Percentiles rank a stretch among this genome's conserved stretches.
Conservation (phyloP, 352 stramenopile species). For the Phytophthora multivora region DNA sequence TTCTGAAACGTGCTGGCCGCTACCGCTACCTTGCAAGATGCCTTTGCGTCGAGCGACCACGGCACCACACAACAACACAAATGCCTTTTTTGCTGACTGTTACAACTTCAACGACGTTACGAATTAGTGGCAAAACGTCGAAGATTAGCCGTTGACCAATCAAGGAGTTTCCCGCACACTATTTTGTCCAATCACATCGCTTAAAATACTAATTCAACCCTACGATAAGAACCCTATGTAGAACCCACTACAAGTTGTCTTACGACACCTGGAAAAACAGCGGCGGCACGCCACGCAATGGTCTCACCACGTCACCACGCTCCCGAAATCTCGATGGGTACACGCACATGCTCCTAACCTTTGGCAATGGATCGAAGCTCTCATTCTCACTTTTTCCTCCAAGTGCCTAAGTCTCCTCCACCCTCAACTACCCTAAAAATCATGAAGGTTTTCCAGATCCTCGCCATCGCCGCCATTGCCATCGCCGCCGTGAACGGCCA, state of each 20-base stretch:
- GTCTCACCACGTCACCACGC: slow-evolving; percentile 28
- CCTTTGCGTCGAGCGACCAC: slow-evolving; percentile 1
- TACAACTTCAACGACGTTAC: slow-evolving; percentile 23
- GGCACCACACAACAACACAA: slow-evolving; percentile 7
- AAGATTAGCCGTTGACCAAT: slow-evolving; percentile 14
- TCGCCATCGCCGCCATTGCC: slow-evolving; percentile 31
- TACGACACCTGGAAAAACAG: slow-evolving; percentile 28
- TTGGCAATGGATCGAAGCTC: neutral
- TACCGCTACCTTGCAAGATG: neutral
- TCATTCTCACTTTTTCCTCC: slow-evolving; percentile 29
- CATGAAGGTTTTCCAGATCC: slow-evolving; percentile 41
- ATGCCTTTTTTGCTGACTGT: slow-evolving; percentile 1
- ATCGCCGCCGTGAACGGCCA: slow-evolving; percentile 30
- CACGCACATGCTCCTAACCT: neutral
- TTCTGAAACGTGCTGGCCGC: neutral
- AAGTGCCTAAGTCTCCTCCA: slow-evolving; percentile 19
- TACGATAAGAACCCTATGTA: slow-evolving; percentile 6
- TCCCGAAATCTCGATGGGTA: neutral
- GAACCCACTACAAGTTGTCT: slow-evolving; percentile 12
- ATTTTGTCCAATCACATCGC: neutral
- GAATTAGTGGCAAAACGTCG: slow-evolving; percentile 16
- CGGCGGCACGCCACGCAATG: slow-evolving; percentile 20
- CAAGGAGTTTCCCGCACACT: neutral
- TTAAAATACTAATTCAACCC: slow-evolving; percentile 8
- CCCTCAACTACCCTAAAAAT: neutral